Percentiles rank a stretch among this genome's conserved stretches.
Conservation (phyloP, 345 rosid genomes). For the Carallia pectinifolia region DNA sequence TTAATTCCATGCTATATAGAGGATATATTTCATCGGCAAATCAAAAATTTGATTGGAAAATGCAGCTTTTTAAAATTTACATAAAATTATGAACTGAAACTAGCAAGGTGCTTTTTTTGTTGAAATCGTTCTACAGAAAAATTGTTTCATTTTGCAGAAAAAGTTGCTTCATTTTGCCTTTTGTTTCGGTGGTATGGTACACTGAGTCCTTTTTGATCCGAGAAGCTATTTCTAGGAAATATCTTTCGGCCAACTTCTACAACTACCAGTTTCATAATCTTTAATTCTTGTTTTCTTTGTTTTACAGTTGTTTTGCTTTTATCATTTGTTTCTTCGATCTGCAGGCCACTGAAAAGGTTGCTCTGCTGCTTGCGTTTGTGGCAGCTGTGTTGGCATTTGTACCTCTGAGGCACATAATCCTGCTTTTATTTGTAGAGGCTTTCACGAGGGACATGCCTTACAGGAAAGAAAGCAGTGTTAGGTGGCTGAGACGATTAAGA, state of each 20-base stretch:
- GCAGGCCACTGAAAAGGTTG: slow-evolving; percentile 80
- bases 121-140: neutral
- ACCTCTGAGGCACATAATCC: slow-evolving; percentile 50
- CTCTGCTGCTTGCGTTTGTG: slow-evolving; percentile 46
- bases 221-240: no score
- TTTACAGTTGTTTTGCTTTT: neutral
- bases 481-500: slow-evolving; percentile 61
- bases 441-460: slow-evolving; percentile 74
- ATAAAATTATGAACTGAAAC: neutral
- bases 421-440: slow-evolving; percentile 57
- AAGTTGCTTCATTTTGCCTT: neutral
- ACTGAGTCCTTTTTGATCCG: no score
- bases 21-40: no score
- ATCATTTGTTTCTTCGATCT: slow-evolving; percentile 7
- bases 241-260: neutral
- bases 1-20: no score
- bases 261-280: no score
- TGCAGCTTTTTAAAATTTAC: no score
- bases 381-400: slow-evolving; percentile 57
- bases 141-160: neutral
- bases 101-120: neutral
- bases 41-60: no score
- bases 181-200: neutral
- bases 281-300: no score
- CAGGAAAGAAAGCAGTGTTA: slow-evolving; percentile 72